Evolutionary conservation across 2,329 filamentous ascomycete species (phyloP).

Genomic region (Penicillium brasilianum): DNA sequence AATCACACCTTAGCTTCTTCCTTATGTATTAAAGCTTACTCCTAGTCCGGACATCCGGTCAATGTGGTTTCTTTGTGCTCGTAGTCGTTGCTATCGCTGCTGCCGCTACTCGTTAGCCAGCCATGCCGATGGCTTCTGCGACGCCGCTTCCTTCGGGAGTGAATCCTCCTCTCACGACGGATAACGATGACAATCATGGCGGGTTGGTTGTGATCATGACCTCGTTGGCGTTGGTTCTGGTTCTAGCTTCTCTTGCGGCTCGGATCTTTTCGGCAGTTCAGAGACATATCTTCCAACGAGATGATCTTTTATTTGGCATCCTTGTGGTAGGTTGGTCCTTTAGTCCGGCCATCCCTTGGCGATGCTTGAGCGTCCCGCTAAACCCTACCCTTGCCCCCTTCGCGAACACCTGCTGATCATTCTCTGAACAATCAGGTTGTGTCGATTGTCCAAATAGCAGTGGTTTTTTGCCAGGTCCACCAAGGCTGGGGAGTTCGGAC

Average conservation of each 20-base stretch:
- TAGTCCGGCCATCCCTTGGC: neutral
- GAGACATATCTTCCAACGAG: constrained; percentile 38
- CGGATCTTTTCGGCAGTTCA: constrained; percentile 46
- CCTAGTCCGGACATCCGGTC: neutral
- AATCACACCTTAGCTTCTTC: constrained; percentile 3
- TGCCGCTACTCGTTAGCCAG: neutral
- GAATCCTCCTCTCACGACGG: constrained; percentile 43
- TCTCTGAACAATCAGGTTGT: neutral
- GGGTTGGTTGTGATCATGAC: constrained; percentile 50
- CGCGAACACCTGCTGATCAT: neutral
- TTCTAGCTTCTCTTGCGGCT: constrained; percentile 48
- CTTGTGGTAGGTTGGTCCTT: constrained; percentile 31
- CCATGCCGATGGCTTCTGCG: constrained; percentile 8
- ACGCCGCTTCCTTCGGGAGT: constrained; percentile 24
- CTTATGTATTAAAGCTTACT: constrained; percentile 3
- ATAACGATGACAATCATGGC: constrained; percentile 47
- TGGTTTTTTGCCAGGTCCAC: constrained; percentile 13
- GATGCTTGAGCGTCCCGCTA: neutral
- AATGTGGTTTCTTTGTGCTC: neutral
- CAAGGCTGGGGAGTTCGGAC: constrained; percentile 18
- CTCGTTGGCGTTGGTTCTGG: constrained; percentile 45
- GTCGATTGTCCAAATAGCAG: constrained; percentile 6
- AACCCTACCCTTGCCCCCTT: neutral
- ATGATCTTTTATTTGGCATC: constrained; percentile 44
- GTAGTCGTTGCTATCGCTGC: neutral